Percentiles rank a stretch among this genome's conserved stretches.
Conservation (phyloP, 768 basidiomycete species). For the Kwoniella heveanensis region DNA sequence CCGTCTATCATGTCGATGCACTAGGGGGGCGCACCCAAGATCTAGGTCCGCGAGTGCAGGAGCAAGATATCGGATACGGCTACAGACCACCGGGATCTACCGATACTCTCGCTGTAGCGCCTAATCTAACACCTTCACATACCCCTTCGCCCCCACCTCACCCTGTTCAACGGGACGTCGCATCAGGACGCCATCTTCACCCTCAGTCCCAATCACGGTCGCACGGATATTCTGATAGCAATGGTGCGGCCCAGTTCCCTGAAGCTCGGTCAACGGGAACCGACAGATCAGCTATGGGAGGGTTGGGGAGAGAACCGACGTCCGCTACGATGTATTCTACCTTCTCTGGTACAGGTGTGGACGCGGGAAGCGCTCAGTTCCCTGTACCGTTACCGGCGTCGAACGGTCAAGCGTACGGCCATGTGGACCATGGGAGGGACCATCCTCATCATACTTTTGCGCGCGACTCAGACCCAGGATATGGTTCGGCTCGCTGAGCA, state of each 20-base stretch:
- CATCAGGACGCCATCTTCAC: neutral
- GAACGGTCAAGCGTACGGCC: neutral
- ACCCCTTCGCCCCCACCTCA: neutral
- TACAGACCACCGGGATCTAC: slow-evolving; percentile 15
- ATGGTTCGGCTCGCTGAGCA: neutral
- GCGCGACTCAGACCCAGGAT: neutral
- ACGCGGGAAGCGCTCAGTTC: slow-evolving; percentile 3
- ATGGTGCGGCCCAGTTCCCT: slow-evolving; percentile 10
- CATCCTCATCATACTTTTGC: slow-evolving; percentile 2
- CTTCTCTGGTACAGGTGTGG: neutral
- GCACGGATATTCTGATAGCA: neutral
- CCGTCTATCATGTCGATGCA: slow-evolving; percentile 37
- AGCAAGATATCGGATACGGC: slow-evolving; percentile 29
- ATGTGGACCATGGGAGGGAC: slow-evolving; percentile 8
- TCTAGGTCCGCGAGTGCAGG: slow-evolving; percentile 9
- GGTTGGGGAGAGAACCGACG: slow-evolving; percentile 7
- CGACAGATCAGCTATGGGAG: neutral
- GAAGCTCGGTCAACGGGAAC: slow-evolving; percentile 16
- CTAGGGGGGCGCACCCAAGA: neutral
- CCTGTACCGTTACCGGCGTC: slow-evolving; percentile 15
- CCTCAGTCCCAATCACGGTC: neutral
- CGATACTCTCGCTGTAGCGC: slow-evolving; percentile 7
- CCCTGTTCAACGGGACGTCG: neutral
- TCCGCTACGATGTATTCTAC: slow-evolving; percentile 4
- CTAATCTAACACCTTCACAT: neutral